Evolutionary conservation across 2,329 filamentous ascomycete species (phyloP).

Genomic region (Zalaria obscura): DNA sequence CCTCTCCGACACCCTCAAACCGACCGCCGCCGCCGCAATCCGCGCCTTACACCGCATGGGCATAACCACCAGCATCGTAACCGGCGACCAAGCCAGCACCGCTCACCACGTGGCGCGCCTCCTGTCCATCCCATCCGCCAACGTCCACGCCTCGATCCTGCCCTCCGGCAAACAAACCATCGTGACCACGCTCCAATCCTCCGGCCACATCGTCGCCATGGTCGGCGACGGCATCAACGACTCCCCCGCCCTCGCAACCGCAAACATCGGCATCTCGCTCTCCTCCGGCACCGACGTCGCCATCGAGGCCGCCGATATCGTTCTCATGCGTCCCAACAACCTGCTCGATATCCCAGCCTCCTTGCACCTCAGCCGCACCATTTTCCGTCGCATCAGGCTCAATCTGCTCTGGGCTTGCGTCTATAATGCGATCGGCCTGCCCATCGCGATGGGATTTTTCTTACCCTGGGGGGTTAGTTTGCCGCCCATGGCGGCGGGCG

Average conservation of each 20-base stretch:
- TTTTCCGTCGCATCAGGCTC: conserved; percentile 85
- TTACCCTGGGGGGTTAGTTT: conserved; percentile 76
- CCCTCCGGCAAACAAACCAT: conserved; percentile 86
- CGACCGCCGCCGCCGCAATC: conserved; percentile 67
- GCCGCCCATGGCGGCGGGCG: conserved; percentile 87
- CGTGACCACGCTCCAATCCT: conserved; percentile 58
- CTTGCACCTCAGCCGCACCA: conserved; percentile 65
- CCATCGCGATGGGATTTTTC: conserved; percentile 95
- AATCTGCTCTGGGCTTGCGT: conserved; percentile 87
- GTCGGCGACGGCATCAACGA: conserved; percentile 98
- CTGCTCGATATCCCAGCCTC: conserved; percentile 86
- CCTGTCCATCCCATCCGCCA: conserved; percentile 62
- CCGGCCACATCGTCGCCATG: conserved; percentile 78
- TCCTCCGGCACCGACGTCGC: conserved; percentile 88
- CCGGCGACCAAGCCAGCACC: conserved; percentile 76
- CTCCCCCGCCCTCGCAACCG: conserved; percentile 83
- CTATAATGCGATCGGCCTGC: conserved; percentile 83
- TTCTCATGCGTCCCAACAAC: conserved; percentile 85
- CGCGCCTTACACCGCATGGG: conserved; percentile 72
- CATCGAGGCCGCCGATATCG: conserved; percentile 92
- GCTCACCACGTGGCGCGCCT: conserved; percentile 69
- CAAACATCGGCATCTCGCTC: conserved; percentile 86
- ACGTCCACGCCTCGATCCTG: conserved; percentile 77
- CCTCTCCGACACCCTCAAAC: conserved; percentile 83
- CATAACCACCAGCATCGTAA: conserved; percentile 81